These are phyloP conservation scores for Geosmithia flava DNA, from an alignment of 2,329 filamentous ascomycete genomes.

Conservation along the genomic window DNA sequence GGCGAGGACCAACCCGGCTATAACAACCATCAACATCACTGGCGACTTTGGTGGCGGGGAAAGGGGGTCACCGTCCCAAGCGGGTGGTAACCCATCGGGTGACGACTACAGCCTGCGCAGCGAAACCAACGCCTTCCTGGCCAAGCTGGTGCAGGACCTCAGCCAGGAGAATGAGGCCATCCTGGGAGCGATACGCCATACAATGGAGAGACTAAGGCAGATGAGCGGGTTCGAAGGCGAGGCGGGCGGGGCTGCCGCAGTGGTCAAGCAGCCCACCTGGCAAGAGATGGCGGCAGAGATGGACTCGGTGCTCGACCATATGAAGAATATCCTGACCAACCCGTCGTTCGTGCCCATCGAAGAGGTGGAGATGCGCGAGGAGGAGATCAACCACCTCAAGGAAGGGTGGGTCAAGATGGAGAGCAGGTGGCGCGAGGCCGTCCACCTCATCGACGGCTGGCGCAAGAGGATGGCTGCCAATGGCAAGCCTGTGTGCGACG, in stretches of 20 bases:
- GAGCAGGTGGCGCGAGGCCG: constrained; percentile 75
- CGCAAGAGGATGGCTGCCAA: constrained; percentile 64
- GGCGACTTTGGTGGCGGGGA: constrained; percentile 36
- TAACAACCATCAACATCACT: constrained; percentile 45
- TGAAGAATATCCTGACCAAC: constrained; percentile 78
- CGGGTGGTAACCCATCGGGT: background rate
- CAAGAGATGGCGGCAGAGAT: constrained; percentile 65
- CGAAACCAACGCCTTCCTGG: constrained; percentile 87
- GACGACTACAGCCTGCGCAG: constrained; percentile 59
- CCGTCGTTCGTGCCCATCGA: constrained; percentile 93
- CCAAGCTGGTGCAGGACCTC: constrained; percentile 66
- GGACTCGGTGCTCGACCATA: constrained; percentile 65
- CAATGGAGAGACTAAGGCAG: constrained; percentile 58
- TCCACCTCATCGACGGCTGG: constrained; percentile 87
- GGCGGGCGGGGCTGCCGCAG: constrained; percentile 12
- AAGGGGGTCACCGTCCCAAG: constrained; percentile 18
- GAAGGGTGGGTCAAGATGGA: constrained; percentile 94
- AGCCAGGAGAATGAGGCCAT: constrained; percentile 88
- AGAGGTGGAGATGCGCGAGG: constrained; percentile 83
- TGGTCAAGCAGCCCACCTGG: constrained; percentile 24
- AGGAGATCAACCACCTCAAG: constrained; percentile 74
- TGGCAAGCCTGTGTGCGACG: constrained; percentile 56
- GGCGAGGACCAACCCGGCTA: constrained; percentile 37
- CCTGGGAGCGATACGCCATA: constrained; percentile 57
- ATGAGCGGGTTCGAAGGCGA: constrained; percentile 45